Evolutionary conservation across 164 flowering plant species (phyloP), one percentile per base, ranked within the genome.

Genomic region (Chimonanthus praecox): DNA sequence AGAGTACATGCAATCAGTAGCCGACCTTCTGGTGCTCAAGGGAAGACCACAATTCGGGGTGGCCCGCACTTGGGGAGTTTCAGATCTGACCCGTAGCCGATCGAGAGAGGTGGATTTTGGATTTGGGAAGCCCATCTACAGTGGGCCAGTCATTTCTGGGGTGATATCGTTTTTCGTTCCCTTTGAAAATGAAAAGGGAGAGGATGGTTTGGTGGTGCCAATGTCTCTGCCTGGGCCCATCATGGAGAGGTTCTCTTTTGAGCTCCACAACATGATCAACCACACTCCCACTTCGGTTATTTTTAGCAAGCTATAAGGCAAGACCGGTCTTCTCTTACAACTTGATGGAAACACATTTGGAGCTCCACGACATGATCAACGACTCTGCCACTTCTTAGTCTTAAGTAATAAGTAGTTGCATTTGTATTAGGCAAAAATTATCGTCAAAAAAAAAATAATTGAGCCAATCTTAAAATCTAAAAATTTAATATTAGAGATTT

Each of bases 181-280:
- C 0, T 81, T 65, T n/a, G 80, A 10, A 48, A 86, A 83, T 60
- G 61, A 48, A n/a, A 75, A 75, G 11, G 89, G 90, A 1, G 88
- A 85, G 73, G 71, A 77, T 1, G 91, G 92, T 11, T 78, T 86
- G 15, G 76, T 83, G 64, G 88, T 88, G 6, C 88, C 88, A 0
- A 33, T 87, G 45, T 80, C 83, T 73, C 79, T 88, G 78, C 90
- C 94, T 0, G 79, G 76, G 1, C 62, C 71, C 0, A 88, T 86
- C 4, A 86, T 90, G 91, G 84, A 77, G 6, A 87, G 65, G 6
- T 88, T 90, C 49, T 77, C 60, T 6, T n/a, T 13, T 45, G 86
- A 88, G 80, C 47, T 87, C n/a, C 62, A 78, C 46, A 49, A 46
- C 13, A 66, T 73, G 64, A 13, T 49, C 3, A 20, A 9, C 33